phyloP scores from a whole-genome alignment of 208 protist species.

The Leishmania guyanensis region DNA sequence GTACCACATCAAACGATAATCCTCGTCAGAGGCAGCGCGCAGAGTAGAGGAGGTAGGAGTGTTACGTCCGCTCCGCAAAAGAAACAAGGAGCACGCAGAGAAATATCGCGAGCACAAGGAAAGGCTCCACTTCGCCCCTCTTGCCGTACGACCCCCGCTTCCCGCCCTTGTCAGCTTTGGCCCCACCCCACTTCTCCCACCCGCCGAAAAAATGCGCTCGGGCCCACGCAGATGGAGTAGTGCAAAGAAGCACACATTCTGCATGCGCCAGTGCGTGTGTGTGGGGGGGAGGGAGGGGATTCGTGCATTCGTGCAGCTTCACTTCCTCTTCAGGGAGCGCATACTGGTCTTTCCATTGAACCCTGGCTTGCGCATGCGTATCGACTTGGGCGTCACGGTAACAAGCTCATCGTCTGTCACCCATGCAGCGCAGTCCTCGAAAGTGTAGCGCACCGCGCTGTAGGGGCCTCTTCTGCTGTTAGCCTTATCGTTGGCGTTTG shows the following conservation, averaged over 20 bases:
- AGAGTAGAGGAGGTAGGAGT: background rate
- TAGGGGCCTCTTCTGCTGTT: slow-evolving; percentile 67
- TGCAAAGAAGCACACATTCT: background rate
- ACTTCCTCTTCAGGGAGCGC: slow-evolving; percentile 67
- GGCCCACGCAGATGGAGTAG: no score
- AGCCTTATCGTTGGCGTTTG: slow-evolving; percentile 91
- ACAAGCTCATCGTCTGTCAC: slow-evolving; percentile 90
- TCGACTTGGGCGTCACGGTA: slow-evolving; percentile 92
- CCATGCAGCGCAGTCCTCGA: slow-evolving; percentile 91
- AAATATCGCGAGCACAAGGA: background rate
- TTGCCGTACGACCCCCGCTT: background rate
- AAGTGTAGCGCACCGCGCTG: slow-evolving; percentile 57
- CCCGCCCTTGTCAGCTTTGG: background rate
- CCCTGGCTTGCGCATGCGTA: slow-evolving; percentile 89
- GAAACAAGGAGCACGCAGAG: background rate
- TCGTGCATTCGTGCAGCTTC: background rate
- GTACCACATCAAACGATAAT: background rate
- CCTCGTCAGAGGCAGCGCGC: background rate
- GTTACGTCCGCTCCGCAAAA: background rate
- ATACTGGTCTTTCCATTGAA: slow-evolving; percentile 92
- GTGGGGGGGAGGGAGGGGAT: background rate
- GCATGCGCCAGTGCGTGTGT: background rate
- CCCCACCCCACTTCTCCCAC: no score
- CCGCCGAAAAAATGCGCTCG: background rate
- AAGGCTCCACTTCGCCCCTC: background rate